Evolutionary conservation across 345 rosid species (phyloP), one percentile per base, ranked within the genome.

Genomic region (Citrus unshiu): DNA sequence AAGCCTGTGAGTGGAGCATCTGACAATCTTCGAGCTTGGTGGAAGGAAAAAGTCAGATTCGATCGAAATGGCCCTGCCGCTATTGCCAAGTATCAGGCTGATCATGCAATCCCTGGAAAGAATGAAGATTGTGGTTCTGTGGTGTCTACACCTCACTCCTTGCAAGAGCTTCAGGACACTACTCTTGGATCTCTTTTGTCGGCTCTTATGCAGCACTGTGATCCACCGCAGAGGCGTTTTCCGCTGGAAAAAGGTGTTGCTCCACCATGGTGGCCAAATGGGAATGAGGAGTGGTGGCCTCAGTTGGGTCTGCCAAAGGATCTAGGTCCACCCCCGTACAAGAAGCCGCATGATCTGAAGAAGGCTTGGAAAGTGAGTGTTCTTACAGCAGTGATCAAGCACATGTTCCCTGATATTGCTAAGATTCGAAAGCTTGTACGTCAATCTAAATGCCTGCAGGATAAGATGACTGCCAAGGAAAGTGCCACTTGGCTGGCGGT

Each of bases 1-100:
- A 93, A 93, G 79, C 95, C 97, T 0, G 97, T 93, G 64, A 90
- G 89, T n/a, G 97, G 97, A 43, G 93, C 97, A n/a, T 93, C 97
- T 2, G 97, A 93, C 78, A 93, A 91, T 77, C 88, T 93, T n/a
- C 86, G 97, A 32, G 95, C 91, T 24, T 93, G 97, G 97, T 93
- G 97, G 97, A 93, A 93, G 88, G 97, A 93, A 70, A 93, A 91
- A 58, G 97, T 93, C 10, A 82, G 97, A 81, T 93, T 93, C 75
- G 97, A 93, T 69, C 85, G 95, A 37, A 93, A 93, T 24, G 97
- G 95, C 69, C 97, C 97, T 2, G 97, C 97, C 0, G 97, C 97
- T 0, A 91, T 93, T 56, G 83, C 92, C 3, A 91, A 89, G 75
- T 91, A 91, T 73, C 85, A 83, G 77, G 87, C 84, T 0, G 93